Base-by-base conservation (phyloP, 2,329 filamentous ascomycete species). In the Beauveria pseudobassiana region DNA sequence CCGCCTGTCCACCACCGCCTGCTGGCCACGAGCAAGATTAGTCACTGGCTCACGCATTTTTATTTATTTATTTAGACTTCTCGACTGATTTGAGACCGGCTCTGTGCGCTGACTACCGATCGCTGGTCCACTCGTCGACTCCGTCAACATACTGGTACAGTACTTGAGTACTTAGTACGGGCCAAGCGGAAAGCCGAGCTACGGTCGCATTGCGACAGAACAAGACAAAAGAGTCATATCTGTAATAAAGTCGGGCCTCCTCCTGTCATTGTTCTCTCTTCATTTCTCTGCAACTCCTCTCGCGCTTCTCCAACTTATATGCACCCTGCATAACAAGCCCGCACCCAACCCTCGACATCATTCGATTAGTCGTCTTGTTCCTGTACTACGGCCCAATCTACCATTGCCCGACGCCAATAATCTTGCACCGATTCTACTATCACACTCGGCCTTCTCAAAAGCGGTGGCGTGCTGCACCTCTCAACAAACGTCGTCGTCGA, bases 31-130 rank as follows among this genome's bases (percentile, higher is more conserved):
- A 55, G 51, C 51, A 49, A 53, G 51, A 61, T 61, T 61, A 61
- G 59, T 61, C 59, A 61, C 59, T 56, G 55, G 50, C 51, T 55
- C 51, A 54, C 59, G 51, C 51, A 61, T 48, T 50, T 55, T 61
- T 38, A 38, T 38, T 38, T 38, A 6, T 38, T 38, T 38, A 16
- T 38, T 38, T 38, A 49, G 42, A 48, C 59, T 61, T 61, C 51
- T 55, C 59, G 22, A 49, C 51, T 45, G 22, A 52, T 22, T 50
- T 53, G 49, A 22, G 45, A 61, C 59, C 24, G 22, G 50, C 53
- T 49, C 43, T 54, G 59, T 61, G 57, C 51, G 51, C 51, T 48
- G 30, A 55, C 51, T 61, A 55, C 59, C 51, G 58, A 60, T 55
- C 59, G 42, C 26, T 9, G 59, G 51, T 56, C 59, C 59, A 61